phyloP scores from a whole-genome alignment of 257 asterid genomes.

The Solanum appendiculatum region DNA sequence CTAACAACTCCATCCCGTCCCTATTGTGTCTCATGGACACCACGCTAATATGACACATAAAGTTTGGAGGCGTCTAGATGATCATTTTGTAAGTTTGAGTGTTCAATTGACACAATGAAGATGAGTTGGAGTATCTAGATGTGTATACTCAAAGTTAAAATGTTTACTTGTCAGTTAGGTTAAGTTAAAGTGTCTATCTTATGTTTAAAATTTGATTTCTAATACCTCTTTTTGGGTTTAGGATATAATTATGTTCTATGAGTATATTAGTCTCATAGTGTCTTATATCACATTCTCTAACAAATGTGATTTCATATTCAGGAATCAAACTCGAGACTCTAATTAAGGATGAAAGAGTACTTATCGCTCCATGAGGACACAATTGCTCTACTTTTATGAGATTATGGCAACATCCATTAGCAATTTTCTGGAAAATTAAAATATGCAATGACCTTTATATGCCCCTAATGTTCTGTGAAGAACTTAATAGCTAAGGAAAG shows the following conservation, averaged over 20 bases:
- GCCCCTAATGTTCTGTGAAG: not conserved
- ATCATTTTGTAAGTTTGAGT: not conserved
- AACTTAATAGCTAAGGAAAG: not conserved
- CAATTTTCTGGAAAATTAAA: not conserved
- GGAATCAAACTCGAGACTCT: not conserved
- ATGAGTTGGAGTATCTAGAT: too few species aligned
- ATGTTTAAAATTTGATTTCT: not conserved
- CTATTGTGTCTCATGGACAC: not conserved
- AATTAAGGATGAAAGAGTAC: not conserved
- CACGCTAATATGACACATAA: not conserved
- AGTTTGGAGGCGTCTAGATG: not conserved
- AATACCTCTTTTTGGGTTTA: not conserved
- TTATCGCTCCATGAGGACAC: not conserved
- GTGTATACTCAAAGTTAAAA: too few species aligned
- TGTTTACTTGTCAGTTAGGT: not conserved
- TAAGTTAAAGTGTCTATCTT: not conserved
- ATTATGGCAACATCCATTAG: not conserved
- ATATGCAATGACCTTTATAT: not conserved
- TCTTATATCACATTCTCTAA: not conserved
- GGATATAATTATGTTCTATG: not conserved
- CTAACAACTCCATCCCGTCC: not conserved
- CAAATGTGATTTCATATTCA: accelerated
- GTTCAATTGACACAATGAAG: too few species aligned
- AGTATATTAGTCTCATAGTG: not conserved
- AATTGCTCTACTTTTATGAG: not conserved